Percentiles rank a stretch among this genome's conserved stretches.
These are phyloP conservation scores for Trematosphaeria pertusa DNA, from an alignment of 2,329 filamentous ascomycete genomes.

Conservation along the genomic window DNA sequence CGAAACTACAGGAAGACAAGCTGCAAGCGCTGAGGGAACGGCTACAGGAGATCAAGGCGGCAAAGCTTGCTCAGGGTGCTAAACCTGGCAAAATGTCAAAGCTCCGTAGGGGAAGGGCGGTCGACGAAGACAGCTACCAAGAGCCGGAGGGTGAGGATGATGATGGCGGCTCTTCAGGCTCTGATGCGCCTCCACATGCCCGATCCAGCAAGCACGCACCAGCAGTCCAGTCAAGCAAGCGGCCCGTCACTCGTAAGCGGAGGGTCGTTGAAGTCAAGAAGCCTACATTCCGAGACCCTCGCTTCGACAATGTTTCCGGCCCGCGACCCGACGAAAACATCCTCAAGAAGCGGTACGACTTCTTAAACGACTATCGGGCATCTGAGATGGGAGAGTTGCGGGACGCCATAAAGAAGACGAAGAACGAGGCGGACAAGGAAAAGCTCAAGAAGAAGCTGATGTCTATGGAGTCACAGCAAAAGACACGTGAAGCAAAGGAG, in stretches of 20 bases:
- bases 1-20: conserved; percentile 54
- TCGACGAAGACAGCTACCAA: conserved; percentile 18
- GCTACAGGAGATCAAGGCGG: conserved; percentile 52
- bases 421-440: conserved; percentile 70
- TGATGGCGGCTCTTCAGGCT: conserved; percentile 36
- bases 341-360: conserved; percentile 78
- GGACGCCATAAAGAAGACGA: conserved; percentile 69
- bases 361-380: conserved; percentile 84
- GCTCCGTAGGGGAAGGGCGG: neutral
- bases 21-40: conserved; percentile 54
- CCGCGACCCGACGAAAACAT: conserved; percentile 62
- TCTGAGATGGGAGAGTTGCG: conserved; percentile 81
- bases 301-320: conserved; percentile 76
- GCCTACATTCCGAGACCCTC: conserved; percentile 74
- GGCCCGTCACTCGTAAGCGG: conserved; percentile 80
- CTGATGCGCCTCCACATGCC: conserved; percentile 46
- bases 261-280: conserved; percentile 72
- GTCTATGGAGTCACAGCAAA: conserved; percentile 79
- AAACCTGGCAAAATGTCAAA: conserved; percentile 29
- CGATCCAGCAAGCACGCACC: conserved; percentile 88
- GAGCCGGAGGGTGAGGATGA: conserved; percentile 41
- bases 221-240: conserved; percentile 79
- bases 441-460: conserved; percentile 74
- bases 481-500: conserved; percentile 73
- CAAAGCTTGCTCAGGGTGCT: conserved; percentile 40